A percentile compares a stretch with the other conserved stretches of the same genome.
These are phyloP conservation scores for Delitschia confertaspora DNA, from an alignment of 495 filamentous ascomycete genomes.

Conservation along the genomic window DNA sequence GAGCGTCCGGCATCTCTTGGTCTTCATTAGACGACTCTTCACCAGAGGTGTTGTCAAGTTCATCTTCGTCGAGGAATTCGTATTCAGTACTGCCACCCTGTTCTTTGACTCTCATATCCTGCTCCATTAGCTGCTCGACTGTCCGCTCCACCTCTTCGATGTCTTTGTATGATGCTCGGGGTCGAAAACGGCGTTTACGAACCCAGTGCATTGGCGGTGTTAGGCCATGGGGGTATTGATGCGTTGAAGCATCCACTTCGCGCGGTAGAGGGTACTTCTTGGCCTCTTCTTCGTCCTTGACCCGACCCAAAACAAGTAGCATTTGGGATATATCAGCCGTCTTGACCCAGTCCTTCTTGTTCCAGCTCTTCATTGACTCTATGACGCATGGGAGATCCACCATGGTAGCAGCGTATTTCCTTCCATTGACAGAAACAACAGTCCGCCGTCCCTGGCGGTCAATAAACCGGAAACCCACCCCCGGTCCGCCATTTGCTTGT, in stretches of 20 bases:
- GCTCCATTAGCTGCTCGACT: constrained; percentile 64
- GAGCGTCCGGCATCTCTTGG: constrained; percentile 10
- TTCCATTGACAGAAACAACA: constrained; percentile 57
- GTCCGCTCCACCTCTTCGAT: constrained; percentile 82
- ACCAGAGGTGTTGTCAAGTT: constrained; percentile 44
- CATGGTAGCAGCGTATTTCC: constrained; percentile 68
- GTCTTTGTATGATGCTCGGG: constrained; percentile 68
- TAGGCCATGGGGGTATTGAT: constrained; percentile 84
- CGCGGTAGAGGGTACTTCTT: constrained; percentile 54
- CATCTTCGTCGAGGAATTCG: constrained; percentile 55
- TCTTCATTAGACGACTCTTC: constrained; percentile 45
- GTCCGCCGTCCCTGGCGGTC: constrained; percentile 65
- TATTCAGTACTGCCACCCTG: constrained; percentile 43
- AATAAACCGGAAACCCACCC: constrained; percentile 71
- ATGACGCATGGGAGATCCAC: constrained; percentile 88
- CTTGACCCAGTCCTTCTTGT: constrained; percentile 85
- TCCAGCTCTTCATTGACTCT: constrained; percentile 95
- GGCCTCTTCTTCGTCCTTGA: constrained; percentile 66
- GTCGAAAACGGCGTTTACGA: constrained; percentile 75
- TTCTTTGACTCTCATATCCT: constrained; percentile 50
- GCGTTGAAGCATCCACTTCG: constrained; percentile 51
- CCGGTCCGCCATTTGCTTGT: constrained; percentile 51
- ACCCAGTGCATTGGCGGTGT: constrained; percentile 86
- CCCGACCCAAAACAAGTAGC: constrained; percentile 67
- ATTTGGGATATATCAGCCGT: constrained; percentile 92